phyloP scores from a whole-genome alignment of 2,329 filamentous ascomycete species.

The Pezicula radicicola region DNA sequence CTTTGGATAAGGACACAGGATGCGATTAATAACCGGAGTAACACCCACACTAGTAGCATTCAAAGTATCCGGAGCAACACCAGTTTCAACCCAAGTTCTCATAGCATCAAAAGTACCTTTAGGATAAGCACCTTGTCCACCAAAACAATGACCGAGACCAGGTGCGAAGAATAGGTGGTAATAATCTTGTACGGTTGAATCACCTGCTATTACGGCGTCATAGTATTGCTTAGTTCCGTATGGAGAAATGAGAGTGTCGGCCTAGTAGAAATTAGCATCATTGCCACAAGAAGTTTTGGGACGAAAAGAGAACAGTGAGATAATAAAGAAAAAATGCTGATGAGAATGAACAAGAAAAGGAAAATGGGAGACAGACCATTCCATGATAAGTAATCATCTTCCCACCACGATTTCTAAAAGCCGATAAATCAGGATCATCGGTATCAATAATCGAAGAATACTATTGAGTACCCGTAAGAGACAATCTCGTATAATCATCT shows the following conservation, averaged over 20 bases:
- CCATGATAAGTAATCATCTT: slow-evolving; percentile 8
- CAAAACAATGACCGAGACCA: slow-evolving; percentile 27
- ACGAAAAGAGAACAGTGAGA: no score
- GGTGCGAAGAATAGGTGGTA: slow-evolving; percentile 27
- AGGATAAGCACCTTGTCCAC: slow-evolving; percentile 21
- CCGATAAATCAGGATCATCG: background rate
- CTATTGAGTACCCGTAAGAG: background rate
- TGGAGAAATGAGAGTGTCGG: slow-evolving; percentile 1
- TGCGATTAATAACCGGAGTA: no score
- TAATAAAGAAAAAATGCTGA: no score
- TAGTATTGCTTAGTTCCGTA: slow-evolving; percentile 21
- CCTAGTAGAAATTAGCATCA: background rate
- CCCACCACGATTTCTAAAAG: slow-evolving; percentile 1
- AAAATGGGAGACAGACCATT: background rate
- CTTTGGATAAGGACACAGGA: no score
- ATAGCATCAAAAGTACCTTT: slow-evolving; percentile 19
- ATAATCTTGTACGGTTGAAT: slow-evolving; percentile 21
- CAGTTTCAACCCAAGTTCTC: slow-evolving; percentile 27
- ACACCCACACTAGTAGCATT: background rate
- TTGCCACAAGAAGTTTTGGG: background rate
- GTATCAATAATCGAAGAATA: background rate
- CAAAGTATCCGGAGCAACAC: slow-evolving; percentile 16
- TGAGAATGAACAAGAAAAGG: no score
- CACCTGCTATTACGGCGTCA: slow-evolving; percentile 10
- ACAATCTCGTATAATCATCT: slow-evolving; percentile 1